phyloP scores from a whole-genome alignment of 768 basidiomycete genomes.

The Tricholoma terreum region DNA sequence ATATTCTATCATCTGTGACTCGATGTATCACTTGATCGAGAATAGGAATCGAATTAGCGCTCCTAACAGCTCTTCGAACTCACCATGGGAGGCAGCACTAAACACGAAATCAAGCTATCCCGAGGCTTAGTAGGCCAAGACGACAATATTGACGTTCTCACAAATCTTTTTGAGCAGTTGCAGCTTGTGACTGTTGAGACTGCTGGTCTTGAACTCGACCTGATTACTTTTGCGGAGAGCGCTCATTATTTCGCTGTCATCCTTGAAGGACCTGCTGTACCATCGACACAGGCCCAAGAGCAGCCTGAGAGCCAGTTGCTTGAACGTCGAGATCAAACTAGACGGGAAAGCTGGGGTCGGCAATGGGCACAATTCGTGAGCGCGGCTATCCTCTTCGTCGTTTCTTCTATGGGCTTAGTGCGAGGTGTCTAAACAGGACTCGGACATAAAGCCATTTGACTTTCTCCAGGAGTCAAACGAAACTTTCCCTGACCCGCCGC shows the following conservation, averaged over 20 bases:
- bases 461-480: not conserved
- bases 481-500: not conserved
- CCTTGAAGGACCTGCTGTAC: conserved; percentile 4
- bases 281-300: not conserved
- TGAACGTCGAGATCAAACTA: not conserved
- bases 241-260: conserved; percentile 44
- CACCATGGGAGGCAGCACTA: no score
- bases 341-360: not conserved
- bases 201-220: conserved; percentile 33
- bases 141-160: conserved; percentile 33
- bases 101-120: conserved; percentile 18
- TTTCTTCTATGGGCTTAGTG: not conserved
- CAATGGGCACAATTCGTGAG: no score
- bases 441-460: not conserved
- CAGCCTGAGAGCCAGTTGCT: not conserved
- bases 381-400: no score
- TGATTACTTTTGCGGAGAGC: conserved; percentile 38
- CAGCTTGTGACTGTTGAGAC: conserved; percentile 41
- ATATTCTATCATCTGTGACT: no score
- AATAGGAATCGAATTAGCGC: no score
- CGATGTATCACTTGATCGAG: no score
- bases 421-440: not conserved
- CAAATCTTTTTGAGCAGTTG: conserved; percentile 36
- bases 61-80: no score
- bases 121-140: conserved; percentile 37